These are phyloP conservation scores for Botryotinia narcissicola DNA, from an alignment of 2,329 filamentous ascomycete species.

Conservation along the genomic window DNA sequence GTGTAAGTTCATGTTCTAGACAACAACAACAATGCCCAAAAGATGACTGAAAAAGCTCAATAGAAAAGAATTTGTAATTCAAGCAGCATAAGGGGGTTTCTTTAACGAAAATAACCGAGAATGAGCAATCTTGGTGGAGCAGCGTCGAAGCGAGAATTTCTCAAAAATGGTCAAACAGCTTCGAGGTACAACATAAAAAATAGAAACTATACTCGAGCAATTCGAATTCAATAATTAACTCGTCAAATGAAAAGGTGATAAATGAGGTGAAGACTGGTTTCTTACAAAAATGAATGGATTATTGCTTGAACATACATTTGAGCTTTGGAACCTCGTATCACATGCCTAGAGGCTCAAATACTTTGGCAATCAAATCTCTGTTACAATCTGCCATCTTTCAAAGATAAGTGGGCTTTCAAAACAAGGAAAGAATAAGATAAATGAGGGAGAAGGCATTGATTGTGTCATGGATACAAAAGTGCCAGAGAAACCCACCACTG, in stretches of 20 bases:
- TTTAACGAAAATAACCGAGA: not conserved
- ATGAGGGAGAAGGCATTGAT: accelerated
- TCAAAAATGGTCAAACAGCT: not conserved
- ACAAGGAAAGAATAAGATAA: accelerated
- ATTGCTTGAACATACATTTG: not conserved
- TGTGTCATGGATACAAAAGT: not conserved
- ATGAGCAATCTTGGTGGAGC: not conserved
- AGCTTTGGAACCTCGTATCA: too few species aligned
- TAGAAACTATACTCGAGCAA: not conserved
- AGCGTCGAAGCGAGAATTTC: not conserved
- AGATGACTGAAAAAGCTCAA: not conserved
- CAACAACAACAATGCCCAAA: not conserved
- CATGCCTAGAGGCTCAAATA: too few species aligned
- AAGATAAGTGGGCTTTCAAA: too few species aligned
- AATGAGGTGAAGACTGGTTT: not conserved
- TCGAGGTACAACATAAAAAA: not conserved
- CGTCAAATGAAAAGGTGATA: not conserved
- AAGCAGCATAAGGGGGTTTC: too few species aligned
- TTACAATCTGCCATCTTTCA: not conserved
- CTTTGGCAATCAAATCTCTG: not conserved
- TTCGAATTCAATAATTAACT: accelerated
- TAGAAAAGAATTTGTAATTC: accelerated
- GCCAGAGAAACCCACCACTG: not conserved
- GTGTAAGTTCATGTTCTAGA: not conserved
- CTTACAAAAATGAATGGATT: not conserved